These are phyloP conservation scores for Cladosporium sp. DNA, from an alignment of 2,329 filamentous ascomycete genomes.

Conservation along the genomic window DNA sequence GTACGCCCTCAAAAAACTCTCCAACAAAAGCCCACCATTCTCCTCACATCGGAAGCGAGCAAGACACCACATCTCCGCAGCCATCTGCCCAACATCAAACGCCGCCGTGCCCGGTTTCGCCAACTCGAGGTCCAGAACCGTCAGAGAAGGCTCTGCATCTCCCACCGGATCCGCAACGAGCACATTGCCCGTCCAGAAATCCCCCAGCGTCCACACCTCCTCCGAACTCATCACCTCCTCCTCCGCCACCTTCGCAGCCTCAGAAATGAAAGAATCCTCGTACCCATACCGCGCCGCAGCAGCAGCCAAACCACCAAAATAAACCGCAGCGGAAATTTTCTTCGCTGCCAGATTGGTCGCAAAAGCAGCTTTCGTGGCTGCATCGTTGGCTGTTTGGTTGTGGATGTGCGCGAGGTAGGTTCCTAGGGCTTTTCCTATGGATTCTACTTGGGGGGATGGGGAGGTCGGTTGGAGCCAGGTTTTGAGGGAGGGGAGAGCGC, in stretches of 20 bases:
- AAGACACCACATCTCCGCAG: conserved; percentile 18
- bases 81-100: conserved; percentile 20
- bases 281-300: conserved; percentile 15
- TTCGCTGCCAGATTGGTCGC: conserved; percentile 11
- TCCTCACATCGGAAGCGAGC: conserved; percentile 12
- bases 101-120: conserved; percentile 16
- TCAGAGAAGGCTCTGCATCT: not conserved
- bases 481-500: conserved; percentile 14
- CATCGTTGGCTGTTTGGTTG: conserved; percentile 6
- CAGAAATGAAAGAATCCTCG: conserved; percentile 4
- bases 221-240: conserved; percentile 11
- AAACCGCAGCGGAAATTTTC: conserved; percentile 10
- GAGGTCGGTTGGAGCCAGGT: conserved; percentile 12
- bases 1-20: conserved; percentile 13
- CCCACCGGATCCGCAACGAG: conserved; percentile 1
- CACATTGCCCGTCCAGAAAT: conserved; percentile 21
- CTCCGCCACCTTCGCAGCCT: conserved; percentile 14
- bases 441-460: not conserved
- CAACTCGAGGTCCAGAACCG: conserved; percentile 17
- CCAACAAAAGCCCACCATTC: conserved; percentile 8
- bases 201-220: conserved; percentile 17
- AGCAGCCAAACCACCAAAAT: conserved; percentile 12
- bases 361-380: not conserved
- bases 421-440: conserved; percentile 13
- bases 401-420: conserved; percentile 18